Evolutionary conservation across 2,329 filamentous ascomycete genomes (phyloP).

Genomic region (Hirsutella rhossiliensis): DNA sequence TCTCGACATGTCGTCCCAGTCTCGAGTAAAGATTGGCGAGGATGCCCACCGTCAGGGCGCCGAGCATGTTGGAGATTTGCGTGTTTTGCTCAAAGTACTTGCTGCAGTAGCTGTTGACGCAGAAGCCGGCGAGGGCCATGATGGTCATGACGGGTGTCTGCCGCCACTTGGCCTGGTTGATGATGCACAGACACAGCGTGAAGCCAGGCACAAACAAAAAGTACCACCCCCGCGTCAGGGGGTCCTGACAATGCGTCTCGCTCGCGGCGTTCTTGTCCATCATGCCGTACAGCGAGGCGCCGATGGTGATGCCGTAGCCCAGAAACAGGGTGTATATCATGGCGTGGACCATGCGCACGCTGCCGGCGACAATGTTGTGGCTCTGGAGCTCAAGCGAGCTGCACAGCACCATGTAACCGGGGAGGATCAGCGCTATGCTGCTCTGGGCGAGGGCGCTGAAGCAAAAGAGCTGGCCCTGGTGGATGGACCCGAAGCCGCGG

Average conservation of each 20-base stretch:
- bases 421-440: slow-evolving; percentile 64
- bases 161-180: slow-evolving; percentile 73
- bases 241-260: slow-evolving; percentile 26
- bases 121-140: slow-evolving; percentile 63
- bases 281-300: slow-evolving; percentile 52
- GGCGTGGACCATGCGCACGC: slow-evolving; percentile 64
- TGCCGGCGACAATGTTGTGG: slow-evolving; percentile 57
- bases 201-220: slow-evolving; percentile 69
- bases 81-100: slow-evolving; percentile 55
- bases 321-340: slow-evolving; percentile 66
- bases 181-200: slow-evolving; percentile 60
- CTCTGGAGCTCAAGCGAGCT: slow-evolving; percentile 55
- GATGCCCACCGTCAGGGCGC: slow-evolving; percentile 64
- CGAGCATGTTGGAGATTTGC: slow-evolving; percentile 67
- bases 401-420: slow-evolving; percentile 39
- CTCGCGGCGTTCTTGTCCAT: slow-evolving; percentile 43
- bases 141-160: slow-evolving; percentile 65
- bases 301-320: slow-evolving; percentile 62
- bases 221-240: slow-evolving; percentile 34
- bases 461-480: slow-evolving; percentile 47
- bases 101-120: slow-evolving; percentile 62
- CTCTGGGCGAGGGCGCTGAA: slow-evolving; percentile 62
- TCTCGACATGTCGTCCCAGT: slow-evolving; percentile 45
- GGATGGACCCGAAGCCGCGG: slow-evolving; percentile 57
- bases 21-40: slow-evolving; percentile 70